Evolutionary conservation across 139 green algal species (phyloP).

Genomic region (Chlamydomonas urium): DNA sequence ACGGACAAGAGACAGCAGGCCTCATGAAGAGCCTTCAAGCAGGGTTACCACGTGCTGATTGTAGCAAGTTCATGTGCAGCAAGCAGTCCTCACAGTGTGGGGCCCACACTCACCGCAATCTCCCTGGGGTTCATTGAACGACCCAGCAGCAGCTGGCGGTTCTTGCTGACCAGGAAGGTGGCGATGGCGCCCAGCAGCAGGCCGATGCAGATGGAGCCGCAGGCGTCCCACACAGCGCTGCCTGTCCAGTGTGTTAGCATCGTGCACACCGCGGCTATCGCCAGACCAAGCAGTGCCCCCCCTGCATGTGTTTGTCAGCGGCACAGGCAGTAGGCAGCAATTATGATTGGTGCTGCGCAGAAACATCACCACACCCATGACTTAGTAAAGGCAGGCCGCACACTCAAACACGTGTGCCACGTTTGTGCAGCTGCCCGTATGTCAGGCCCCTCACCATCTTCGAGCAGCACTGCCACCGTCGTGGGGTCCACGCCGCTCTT

Average conservation of each 20-base stretch:
- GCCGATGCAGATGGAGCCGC: conserved; percentile 78
- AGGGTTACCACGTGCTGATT: no score
- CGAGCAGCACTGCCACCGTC: conserved; percentile 80
- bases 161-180: conserved; percentile 77
- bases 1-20: no score
- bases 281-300: conserved; percentile 22
- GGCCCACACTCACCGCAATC: conserved; percentile 16
- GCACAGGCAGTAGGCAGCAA: no score
- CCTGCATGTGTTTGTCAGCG: no score
- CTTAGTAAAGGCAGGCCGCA: no score
- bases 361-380: no score
- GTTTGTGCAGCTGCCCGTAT: conserved; percentile 71
- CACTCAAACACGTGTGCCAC: no score
- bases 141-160: conserved; percentile 78
- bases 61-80: no score
- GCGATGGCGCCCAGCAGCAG: conserved; percentile 76
- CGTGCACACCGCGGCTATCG: conserved; percentile 31
- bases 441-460: no score
- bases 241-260: conserved; percentile 35
- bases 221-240: conserved; percentile 72
- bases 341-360: no score
- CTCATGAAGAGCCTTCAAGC: no score
- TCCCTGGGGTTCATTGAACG: conserved; percentile 55
- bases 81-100: not conserved
- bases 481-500: conserved; percentile 74